Evolutionary conservation across 805 yeast species (phyloP), one percentile per base, ranked within the genome.

Genomic region (Metschnikowia hibisci): DNA sequence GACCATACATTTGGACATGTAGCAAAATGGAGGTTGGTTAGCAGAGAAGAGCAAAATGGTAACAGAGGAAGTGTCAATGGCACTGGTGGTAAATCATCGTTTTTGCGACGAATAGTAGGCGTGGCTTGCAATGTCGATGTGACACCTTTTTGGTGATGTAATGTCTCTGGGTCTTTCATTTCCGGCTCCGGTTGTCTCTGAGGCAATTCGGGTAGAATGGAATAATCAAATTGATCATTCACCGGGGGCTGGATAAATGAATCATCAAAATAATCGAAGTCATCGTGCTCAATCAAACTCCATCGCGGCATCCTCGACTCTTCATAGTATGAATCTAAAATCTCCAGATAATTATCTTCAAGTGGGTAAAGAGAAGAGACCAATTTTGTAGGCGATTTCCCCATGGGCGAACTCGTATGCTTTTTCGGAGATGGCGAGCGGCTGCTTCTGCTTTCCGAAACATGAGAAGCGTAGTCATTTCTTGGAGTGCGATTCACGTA

Each of bases 21-120:
- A 9, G 73, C 56, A 41, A 78, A 69, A 47, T 80, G 82, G n/a
- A 64, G 61, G 15, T 70, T 69, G 12, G 67, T 69, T 29, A 81
- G 57, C 0, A 73, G 61, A 10, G 75, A 68, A 0, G 83, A 72
- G 3, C 77, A 61, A 48, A 81, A 81, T 3, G 84, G 84, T 7
- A 80, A 64, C 34, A 74, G 69, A 0, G 87, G 86, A 14, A 78
- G 52, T 34, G 68, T 71, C 4, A 74, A 52, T 4, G 79, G 78
- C 2, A 71, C 61, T 0, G 72, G 71, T 0, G 79, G 79, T 9
- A 73, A 55, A 4, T 42, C 53, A 9, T 54, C 60, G 20, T 53
- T 53, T 32, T 54, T 57, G 15, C 50, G 39, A 23, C 42, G 34
- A 6, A 33, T 16, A 6, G 45, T 37, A 13, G 40, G 47, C 22